Conservation (phyloP, 192 early-diverging fungal species). For the Rhizophlyctis rosea region DNA sequence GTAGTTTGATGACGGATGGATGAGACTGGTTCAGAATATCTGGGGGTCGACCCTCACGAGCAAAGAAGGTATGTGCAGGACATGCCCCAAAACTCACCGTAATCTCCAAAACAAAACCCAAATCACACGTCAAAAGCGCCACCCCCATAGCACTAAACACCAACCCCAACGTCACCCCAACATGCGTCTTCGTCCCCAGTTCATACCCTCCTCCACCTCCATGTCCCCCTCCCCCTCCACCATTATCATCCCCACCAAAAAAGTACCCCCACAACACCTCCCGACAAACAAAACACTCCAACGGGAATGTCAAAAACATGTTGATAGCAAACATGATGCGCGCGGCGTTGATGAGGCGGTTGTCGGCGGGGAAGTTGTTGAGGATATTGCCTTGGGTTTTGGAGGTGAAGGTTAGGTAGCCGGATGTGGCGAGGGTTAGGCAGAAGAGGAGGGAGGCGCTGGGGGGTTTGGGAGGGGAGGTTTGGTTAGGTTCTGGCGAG, state of each 20-base stretch:
- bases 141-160: conserved; percentile 61
- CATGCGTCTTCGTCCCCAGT: conserved; percentile 47
- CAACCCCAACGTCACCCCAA: conserved; percentile 65
- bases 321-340: conserved; percentile 85
- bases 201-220: not conserved
- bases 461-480: too few relatives aligned
- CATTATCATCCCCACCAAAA: conserved; percentile 13
- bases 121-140: conserved; percentile 71
- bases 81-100: conserved; percentile 60
- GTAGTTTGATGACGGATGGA: conserved; percentile 7
- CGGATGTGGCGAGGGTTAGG: conserved; percentile 66
- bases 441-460: conserved; percentile 67
- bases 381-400: conserved; percentile 85
- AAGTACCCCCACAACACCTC: conserved; percentile 50
- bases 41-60: not conserved
- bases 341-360: conserved; percentile 79
- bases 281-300: conserved; percentile 87
- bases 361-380: conserved; percentile 81
- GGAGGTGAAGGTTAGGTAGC: conserved; percentile 78
- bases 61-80: conserved; percentile 1
- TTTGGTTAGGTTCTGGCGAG: too few relatives aligned
- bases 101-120: conserved; percentile 84
- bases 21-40: not conserved
- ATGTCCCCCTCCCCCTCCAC: conserved; percentile 2
- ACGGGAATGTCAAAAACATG: conserved; percentile 92